Evolutionary conservation across 495 filamentous ascomycete genomes (phyloP), one percentile per base, ranked within the genome.

Genomic region (Penicillium ucsense): DNA sequence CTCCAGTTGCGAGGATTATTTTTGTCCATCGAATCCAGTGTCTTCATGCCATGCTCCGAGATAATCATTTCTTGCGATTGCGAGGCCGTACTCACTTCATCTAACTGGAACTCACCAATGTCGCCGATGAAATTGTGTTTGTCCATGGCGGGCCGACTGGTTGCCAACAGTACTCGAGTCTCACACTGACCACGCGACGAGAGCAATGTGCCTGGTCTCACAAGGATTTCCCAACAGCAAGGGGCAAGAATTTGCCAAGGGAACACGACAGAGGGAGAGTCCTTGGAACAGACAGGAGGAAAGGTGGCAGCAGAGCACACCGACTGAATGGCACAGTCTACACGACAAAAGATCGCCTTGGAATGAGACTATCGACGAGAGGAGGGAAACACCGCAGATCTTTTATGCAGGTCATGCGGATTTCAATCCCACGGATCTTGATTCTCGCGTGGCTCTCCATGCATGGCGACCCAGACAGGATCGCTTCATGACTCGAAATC

Each of bases 1-100:
- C 54, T 57, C 63, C 63, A 66, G 12, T 63, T 60, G 38, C 53
- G 53, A 6, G 60, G 66, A 39, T 61, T 54, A 20, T 37, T 36
- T 10, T 31, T 27, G 29, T 66, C 53, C 35, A 49, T 55, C 7
- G 45, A 10, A 39, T 42, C 45, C 9, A 35, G 8, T 35, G 45
- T n/a, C 35, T 57, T 55, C 12, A 42, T 37, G 27, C 53, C 45
- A 7, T 34, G 41, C 11, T 48, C 46, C 6, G 43, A 40, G 32
- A 31, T 9, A 8, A 8, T 29, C 41, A 43, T 46, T 31, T 38
- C 52, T 8, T 32, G 38, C 3, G 53, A 59, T 2, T n/a, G 51
- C 30, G 40, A 50, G 4, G 37, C 35, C 36, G 46, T 57, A 8
- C 31, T 41, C 4, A 46, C 10, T 5, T 34, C 41, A 20, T 48